phyloP scores from a whole-genome alignment of 2,329 filamentous ascomycete genomes.

The Kalaharituber pfeilii region DNA sequence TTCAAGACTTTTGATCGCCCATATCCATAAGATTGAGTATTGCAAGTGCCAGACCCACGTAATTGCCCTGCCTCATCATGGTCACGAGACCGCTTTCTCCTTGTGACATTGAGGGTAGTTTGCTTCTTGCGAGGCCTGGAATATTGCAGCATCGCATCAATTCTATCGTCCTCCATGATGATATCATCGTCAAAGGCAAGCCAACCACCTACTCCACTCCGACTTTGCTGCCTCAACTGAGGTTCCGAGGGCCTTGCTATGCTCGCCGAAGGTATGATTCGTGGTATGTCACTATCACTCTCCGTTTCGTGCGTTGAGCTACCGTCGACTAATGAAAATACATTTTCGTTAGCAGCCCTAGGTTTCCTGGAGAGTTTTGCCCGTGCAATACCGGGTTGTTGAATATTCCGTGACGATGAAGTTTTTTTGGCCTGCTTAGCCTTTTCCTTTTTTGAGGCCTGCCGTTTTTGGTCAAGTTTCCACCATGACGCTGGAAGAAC shows the following conservation, averaged over 20 bases:
- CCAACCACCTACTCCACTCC: not conserved
- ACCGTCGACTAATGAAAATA: slow-evolving; percentile 6
- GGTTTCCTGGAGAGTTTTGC: slow-evolving; percentile 11
- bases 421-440: not conserved
- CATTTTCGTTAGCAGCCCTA: slow-evolving; percentile 5
- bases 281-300: slow-evolving; percentile 1
- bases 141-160: slow-evolving; percentile 15
- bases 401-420: not conserved
- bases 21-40: not conserved
- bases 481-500: slow-evolving; percentile 19
- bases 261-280: not conserved
- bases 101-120: not conserved
- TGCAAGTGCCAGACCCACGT: not conserved
- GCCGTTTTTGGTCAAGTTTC: slow-evolving; percentile 12
- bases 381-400: slow-evolving; percentile 13
- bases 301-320: slow-evolving; percentile 5
- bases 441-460: not conserved
- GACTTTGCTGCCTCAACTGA: not conserved
- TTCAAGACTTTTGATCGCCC: not conserved
- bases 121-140: slow-evolving; percentile 1
- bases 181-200: slow-evolving; percentile 8
- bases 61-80: not conserved
- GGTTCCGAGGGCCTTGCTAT: not conserved
- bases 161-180: slow-evolving; percentile 18
- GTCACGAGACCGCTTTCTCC: not conserved